Evolutionary conservation across 2,329 filamentous ascomycete species (phyloP), one percentile per base, ranked within the genome.

Genomic region (Talaromyces sp.): DNA sequence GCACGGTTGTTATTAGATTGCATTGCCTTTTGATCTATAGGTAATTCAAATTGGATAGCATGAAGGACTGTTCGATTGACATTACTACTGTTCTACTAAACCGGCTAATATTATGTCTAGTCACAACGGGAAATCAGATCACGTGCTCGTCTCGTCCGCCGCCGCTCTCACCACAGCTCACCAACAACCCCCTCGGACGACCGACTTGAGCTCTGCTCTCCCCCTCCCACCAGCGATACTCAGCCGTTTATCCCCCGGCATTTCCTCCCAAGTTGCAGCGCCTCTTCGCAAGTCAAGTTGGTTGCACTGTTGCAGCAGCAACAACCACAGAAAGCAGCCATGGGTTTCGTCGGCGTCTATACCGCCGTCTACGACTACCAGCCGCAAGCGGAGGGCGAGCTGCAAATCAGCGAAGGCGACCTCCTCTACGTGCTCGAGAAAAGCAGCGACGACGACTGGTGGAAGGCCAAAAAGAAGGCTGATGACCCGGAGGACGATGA

Each of bases 401-500:
- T 98, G 63, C 84, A 88, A 65, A 89, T 98, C 69, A 81, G 79
- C 59, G 93, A 97, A 71, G 92, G 92, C 62, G 93, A 97, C 77
- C 74, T 97, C 64, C 85, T 98, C 62, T 97, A 93, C 76, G 83
- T 97, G 61, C 78, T 96, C 60, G 91, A 96, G 69, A 96, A 96
- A 79, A 89, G 86, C 65, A 74, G 78, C 56, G 87, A 90, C 17
- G 88, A 89, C 74, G 86, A 91, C 73, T 98, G 95, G 95, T 98
- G 95, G 95, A 95, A 88, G 75, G 91, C 90, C 54, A 96, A 96
- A 82, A 96, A 96, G 82, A 91, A 88, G 79, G 91, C 92, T 65
- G 49, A 84, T 35, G 49, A 84, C 32, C 90, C 93, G 41, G 92
- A 96, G 50, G 92, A 96, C 49, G 93, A 96, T 50, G 93, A 97